A percentile compares a stretch with the other conserved stretches of the same genome.
These are phyloP conservation scores for Aureobasidium sp. DNA, from an alignment of 2,329 filamentous ascomycete genomes.

Conservation along the genomic window DNA sequence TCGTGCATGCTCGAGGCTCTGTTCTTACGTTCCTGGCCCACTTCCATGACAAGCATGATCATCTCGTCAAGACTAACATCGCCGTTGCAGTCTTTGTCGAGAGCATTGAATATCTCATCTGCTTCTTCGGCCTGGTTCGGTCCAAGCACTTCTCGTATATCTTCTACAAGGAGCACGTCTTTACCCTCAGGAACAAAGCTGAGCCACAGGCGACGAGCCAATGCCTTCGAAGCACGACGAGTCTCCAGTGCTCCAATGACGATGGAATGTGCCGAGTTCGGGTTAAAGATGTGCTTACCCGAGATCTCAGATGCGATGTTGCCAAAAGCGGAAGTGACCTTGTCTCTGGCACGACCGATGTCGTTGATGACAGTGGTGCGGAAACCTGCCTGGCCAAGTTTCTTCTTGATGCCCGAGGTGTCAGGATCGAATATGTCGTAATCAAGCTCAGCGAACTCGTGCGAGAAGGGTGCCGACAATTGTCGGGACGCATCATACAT, in stretches of 20 bases:
- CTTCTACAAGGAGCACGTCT: slow-evolving; percentile 23
- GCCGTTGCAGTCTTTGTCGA: slow-evolving; percentile 30
- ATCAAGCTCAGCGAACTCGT: slow-evolving; percentile 74
- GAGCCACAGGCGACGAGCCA: slow-evolving; percentile 30
- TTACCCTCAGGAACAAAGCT: slow-evolving; percentile 26
- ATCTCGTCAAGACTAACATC: slow-evolving; percentile 32
- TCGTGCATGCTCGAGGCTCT: slow-evolving; percentile 29
- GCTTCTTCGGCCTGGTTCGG: slow-evolving; percentile 22
- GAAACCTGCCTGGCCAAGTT: slow-evolving; percentile 40
- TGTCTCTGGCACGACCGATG: slow-evolving; percentile 65
- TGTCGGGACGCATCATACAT: slow-evolving; percentile 75
- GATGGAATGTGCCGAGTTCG: slow-evolving; percentile 24
- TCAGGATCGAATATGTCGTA: slow-evolving; percentile 73
- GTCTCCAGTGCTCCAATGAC: slow-evolving; percentile 27
- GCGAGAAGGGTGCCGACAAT: slow-evolving; percentile 76
- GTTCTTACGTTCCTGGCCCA: slow-evolving; percentile 27
- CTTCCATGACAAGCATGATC: slow-evolving; percentile 25
- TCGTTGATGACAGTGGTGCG: slow-evolving; percentile 63
- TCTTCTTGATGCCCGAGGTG: slow-evolving; percentile 43
- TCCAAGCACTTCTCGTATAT: slow-evolving; percentile 28
- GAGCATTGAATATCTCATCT: slow-evolving; percentile 26
- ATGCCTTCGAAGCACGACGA: slow-evolving; percentile 26
- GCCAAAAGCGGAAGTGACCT: slow-evolving; percentile 75
- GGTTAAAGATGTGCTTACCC: slow-evolving; percentile 71
- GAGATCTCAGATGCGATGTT: slow-evolving; percentile 81